Conservation (phyloP, 176 grass and related monocot genomes). For the Puccinellia tenuiflora region DNA sequence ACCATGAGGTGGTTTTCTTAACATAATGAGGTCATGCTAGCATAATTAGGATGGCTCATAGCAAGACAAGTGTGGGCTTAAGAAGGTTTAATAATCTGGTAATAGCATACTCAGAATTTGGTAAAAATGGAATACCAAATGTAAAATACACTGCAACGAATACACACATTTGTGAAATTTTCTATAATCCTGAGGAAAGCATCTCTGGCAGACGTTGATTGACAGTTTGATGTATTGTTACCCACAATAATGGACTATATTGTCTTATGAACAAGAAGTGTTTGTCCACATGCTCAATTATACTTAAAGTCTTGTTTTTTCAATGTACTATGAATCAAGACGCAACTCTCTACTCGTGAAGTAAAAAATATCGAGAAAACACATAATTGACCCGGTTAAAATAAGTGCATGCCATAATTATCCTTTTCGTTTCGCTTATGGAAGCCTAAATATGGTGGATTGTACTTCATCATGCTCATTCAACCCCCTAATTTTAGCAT, state of each 20-base stretch:
- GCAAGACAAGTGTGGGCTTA: too few species aligned
- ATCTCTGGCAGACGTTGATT: background rate
- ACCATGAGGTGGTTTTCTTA: too few species aligned
- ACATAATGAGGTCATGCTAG: too few species aligned
- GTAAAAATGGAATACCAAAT: background rate
- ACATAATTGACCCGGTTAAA: background rate
- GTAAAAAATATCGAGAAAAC: background rate
- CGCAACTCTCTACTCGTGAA: background rate
- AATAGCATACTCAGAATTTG: too few species aligned
- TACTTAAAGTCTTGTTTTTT: background rate
- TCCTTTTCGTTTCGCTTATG: background rate
- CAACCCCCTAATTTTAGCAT: background rate
- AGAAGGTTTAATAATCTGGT: too few species aligned
- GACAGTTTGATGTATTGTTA: background rate
- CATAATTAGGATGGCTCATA: too few species aligned
- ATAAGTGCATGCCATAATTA: background rate
- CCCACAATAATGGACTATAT: background rate
- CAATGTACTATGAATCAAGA: background rate
- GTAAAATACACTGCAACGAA: background rate
- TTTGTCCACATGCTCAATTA: background rate
- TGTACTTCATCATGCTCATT: background rate
- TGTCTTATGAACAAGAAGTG: background rate
- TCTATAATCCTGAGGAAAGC: too few species aligned
- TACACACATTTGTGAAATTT: background rate
- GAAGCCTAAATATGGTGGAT: background rate